Percentiles rank a stretch among this genome's conserved stretches.
These are phyloP conservation scores for Cladosporium sphaerospermum DNA, from an alignment of 2,329 filamentous ascomycete genomes.

Conservation along the genomic window DNA sequence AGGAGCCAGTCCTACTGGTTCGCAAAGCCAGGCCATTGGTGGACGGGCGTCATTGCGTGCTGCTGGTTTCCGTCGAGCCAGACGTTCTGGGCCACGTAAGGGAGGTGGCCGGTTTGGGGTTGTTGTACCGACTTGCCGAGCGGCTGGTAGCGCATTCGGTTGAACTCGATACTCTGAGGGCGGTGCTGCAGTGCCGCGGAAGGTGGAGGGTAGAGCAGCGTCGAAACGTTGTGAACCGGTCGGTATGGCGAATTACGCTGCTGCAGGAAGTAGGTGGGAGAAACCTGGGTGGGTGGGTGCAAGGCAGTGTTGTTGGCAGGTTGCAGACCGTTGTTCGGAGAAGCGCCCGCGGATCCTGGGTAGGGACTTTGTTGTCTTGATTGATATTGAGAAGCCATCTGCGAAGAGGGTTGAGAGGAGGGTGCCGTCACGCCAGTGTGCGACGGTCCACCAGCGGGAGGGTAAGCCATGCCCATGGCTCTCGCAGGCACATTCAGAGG, in stretches of 20 bases:
- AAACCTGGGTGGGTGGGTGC: constrained; percentile 56
- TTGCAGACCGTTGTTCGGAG: constrained; percentile 62
- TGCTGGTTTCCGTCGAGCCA: constrained; percentile 25
- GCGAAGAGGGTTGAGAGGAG: constrained; percentile 17
- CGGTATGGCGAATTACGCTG: constrained; percentile 89
- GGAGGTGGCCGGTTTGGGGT: constrained; percentile 39
- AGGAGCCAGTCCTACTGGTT: constrained; percentile 7
- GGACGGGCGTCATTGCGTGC: constrained; percentile 11
- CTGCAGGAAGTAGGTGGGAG: constrained; percentile 79
- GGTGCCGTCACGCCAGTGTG: constrained; percentile 15
- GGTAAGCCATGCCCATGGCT: constrained; percentile 71
- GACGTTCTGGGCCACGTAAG: constrained; percentile 33
- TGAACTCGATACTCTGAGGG: constrained; percentile 37
- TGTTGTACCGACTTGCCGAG: constrained; percentile 42
- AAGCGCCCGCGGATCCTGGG: constrained; percentile 51
- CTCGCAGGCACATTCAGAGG: constrained; percentile 53
- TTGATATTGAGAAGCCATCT: constrained; percentile 26
- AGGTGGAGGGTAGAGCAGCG: constrained; percentile 81
- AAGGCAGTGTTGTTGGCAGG: constrained; percentile 49
- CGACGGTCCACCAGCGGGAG: constrained; percentile 48
- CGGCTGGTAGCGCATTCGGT: constrained; percentile 48
- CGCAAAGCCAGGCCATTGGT: constrained; percentile 11
- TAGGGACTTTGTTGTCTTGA: constrained; percentile 49
- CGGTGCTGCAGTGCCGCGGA: constrained; percentile 64
- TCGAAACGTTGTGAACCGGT: constrained; percentile 82